Base-by-base conservation (phyloP, 1,139 yeast genomes). In the Scheffersomyces segobiensis region DNA sequence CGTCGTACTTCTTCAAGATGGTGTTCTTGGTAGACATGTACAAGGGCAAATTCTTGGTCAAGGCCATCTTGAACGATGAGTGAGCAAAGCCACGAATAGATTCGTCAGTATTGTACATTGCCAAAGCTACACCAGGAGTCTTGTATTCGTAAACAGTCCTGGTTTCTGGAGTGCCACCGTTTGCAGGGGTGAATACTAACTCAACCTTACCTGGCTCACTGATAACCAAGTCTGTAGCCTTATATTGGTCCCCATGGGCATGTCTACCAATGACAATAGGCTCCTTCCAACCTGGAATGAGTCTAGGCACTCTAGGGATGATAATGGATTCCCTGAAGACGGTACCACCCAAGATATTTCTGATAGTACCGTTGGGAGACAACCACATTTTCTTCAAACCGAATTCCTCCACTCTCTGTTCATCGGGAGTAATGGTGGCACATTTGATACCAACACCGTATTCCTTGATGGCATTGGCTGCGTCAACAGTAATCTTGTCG, bases 341-440 rank as follows among this genome's bases (percentile, higher is more conserved):
- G 42, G 98, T 93, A 63, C 98, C 98, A 55, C 97, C 97, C 64
- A 93, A 82, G 65, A 93, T 89, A 78, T 93, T 93, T 77, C 98
- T 87, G 73, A 93, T 91, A 53, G 98, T 93, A 66, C 98, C 98
- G 76, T 93, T 93, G 65, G 98, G 98, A 24, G 97, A 91, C 58
- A 90, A 84, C 98, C 98, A 93, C 98, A 93, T 93, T 76, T 93
- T 89, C 79, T 93, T 93, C 75, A 93, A 85, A 62, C 83, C 79
- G 75, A 92, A 93, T 78, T 93, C 98, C 75, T 91, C 79, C 57
- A 93, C 98, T 68, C 98, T 87, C 52, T 90, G 93, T 80, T 93
- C 98, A 74, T 93, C 98, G 8, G 98, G 98, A n/a, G 98, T 93
- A 74, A 93, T 93, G 58, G 98, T 93, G 55, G 98, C 98, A 80